phyloP scores from a whole-genome alignment of 306 rosid species.

The Rubus parviflorus region DNA sequence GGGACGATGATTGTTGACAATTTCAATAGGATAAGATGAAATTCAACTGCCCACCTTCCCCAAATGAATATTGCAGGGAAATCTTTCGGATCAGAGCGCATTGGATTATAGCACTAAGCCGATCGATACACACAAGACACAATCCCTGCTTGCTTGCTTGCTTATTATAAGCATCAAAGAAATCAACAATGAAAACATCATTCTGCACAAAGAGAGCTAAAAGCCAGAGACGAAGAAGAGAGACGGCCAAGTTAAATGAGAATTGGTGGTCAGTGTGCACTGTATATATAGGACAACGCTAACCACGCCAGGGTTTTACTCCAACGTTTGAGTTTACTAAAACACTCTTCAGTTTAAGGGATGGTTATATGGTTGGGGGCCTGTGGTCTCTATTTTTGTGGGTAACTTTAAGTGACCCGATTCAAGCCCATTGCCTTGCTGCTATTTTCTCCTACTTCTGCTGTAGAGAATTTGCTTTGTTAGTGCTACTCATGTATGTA shows the following conservation, averaged over 20 bases:
- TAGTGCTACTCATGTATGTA: neutral
- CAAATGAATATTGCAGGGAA: slow-evolving; percentile 57
- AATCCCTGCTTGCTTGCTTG: slow-evolving; percentile 51
- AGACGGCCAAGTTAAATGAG: neutral
- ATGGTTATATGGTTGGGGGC: neutral
- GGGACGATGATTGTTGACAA: slow-evolving; percentile 77
- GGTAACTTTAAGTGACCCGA: too few species aligned
- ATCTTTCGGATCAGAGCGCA: slow-evolving; percentile 72
- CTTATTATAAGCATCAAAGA: too few species aligned
- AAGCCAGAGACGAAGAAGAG: neutral
- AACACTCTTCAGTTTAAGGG: neutral
- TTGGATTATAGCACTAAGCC: slow-evolving; percentile 48
- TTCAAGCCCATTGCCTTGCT: neutral
- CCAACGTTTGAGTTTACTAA: neutral
- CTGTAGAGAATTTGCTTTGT: too few species aligned
- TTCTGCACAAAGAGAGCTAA: neutral
- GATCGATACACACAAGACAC: too few species aligned
- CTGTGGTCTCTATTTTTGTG: neutral
- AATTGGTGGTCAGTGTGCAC: too few species aligned
- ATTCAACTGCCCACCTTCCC: slow-evolving; percentile 81
- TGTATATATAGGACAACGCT: neutral
- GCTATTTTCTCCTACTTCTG: too few species aligned
- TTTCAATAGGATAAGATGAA: slow-evolving; percentile 38
- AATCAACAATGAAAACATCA: neutral
- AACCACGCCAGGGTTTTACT: slow-evolving; percentile 5